phyloP scores from a whole-genome alignment of 2,329 filamentous ascomycete genomes.

The Pseudophaeomoniella oleicola region DNA sequence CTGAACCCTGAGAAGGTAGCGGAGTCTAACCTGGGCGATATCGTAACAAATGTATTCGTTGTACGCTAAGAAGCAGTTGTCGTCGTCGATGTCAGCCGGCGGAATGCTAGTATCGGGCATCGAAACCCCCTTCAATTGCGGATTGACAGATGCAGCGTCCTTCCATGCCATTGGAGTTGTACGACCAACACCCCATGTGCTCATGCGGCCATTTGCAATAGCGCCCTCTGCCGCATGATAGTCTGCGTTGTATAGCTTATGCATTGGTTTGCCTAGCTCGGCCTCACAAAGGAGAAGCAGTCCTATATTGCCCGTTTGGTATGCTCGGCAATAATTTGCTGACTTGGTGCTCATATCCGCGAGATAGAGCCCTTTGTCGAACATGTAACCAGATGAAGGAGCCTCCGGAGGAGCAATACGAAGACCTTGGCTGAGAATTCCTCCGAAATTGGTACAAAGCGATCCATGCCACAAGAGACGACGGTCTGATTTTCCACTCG shows the following conservation, averaged over 20 bases:
- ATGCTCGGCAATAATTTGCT: constrained; percentile 57
- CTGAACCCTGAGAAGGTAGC: constrained; percentile 28
- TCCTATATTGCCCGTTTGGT: constrained; percentile 51
- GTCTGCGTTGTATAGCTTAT: constrained; percentile 42
- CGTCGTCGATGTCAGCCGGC: background rate
- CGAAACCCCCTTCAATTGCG: constrained; percentile 48
- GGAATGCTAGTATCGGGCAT: constrained; percentile 28
- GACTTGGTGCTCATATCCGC: constrained; percentile 77
- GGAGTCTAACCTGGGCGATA: constrained; percentile 30
- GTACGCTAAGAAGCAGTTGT: constrained; percentile 11
- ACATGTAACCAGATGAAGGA: constrained; percentile 71
- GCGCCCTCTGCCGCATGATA: constrained; percentile 52
- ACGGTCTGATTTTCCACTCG: constrained; percentile 40
- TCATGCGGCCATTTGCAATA: constrained; percentile 42
- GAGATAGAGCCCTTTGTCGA: constrained; percentile 79
- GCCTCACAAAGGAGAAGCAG: constrained; percentile 74
- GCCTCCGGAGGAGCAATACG: constrained; percentile 73
- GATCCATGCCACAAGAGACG: constrained; percentile 82
- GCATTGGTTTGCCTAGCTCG: constrained; percentile 62
- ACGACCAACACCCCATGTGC: constrained; percentile 56
- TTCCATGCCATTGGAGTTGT: constrained; percentile 58
- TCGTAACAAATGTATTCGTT: constrained; percentile 37
- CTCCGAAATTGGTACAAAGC: constrained; percentile 68
- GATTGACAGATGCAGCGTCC: constrained; percentile 54
- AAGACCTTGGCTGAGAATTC: constrained; percentile 74